Base-by-base conservation (phyloP, 768 basidiomycete species). In the Pilatotrama ljubarskyi region DNA sequence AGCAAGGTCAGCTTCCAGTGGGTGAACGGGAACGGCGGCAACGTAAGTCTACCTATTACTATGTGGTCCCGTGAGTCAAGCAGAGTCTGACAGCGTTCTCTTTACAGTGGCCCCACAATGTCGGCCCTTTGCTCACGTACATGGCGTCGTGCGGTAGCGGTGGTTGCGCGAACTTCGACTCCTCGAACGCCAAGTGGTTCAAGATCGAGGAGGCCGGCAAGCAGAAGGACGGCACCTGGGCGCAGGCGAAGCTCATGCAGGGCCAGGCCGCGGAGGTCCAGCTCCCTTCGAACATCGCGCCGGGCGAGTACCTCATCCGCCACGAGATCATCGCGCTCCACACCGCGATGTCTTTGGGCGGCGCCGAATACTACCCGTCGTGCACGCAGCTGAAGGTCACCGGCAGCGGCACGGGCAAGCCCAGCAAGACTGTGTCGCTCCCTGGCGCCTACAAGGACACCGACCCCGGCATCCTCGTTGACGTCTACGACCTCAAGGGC, bases 341-440 rank as follows among this genome's bases (percentile, higher is more conserved):
- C 44, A 61, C 67, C 13, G 70, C 65, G 14, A 61, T 55, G 43
- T 26, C 51, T 14, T 10, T 66, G 4, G 82, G 83, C 3, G 86
- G 86, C 22, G 88, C 87, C 0, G 89, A 91, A 73, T 91, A 89
- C 71, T 91, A 91, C 72, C 84, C 87, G 0, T 82, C 82, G 15
- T 91, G 90, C 69, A 76, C 80, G 8, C 80, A 82, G 72, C 69
- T 88, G 61, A 74, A 69, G 38, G 71, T 92, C 37, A 73, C 78
- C 2, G 88, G 90, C 11, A 79, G 74, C 51, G 79, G 79, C 44
- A 79, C 77, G 1, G 85, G 82, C 14, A 72, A 69, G 60, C 82
- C 86, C 49, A 82, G 86, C 38, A 18, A 49, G 11, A 66, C 64
- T 14, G 88, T 88, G 40, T 77, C 73, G 36, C 77, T 92, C 59